A percentile compares a stretch with the other conserved stretches of the same genome.
phyloP scores from a whole-genome alignment of 768 basidiomycete species.

The Naematelia aurantialba region DNA sequence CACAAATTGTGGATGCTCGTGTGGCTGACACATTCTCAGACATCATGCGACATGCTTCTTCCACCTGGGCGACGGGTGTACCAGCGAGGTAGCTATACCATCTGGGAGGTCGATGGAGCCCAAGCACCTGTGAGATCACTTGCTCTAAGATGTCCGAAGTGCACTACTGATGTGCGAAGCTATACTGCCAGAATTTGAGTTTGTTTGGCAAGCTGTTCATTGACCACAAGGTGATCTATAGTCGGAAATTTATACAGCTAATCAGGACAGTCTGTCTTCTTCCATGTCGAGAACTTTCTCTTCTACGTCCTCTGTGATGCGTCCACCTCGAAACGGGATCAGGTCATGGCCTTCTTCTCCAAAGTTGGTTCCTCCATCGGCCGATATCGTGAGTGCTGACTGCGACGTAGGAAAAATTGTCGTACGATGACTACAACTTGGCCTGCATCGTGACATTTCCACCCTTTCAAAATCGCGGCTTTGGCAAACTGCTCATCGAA shows the following conservation, averaged over 20 bases:
- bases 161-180: constrained; percentile 54
- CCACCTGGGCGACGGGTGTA: constrained; percentile 91
- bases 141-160: not conserved
- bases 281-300: constrained; percentile 56
- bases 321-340: constrained; percentile 67
- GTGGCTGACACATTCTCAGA: constrained; percentile 2
- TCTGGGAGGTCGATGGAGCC: constrained; percentile 94
- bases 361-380: constrained; percentile 55
- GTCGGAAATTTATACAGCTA: not conserved
- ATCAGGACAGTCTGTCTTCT: constrained; percentile 41
- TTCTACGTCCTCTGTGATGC: constrained; percentile 90
- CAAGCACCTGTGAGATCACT: constrained; percentile 64
- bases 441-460: constrained; percentile 95
- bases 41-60: constrained; percentile 14
- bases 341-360: constrained; percentile 73
- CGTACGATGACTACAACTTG: constrained; percentile 95
- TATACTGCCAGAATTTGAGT: constrained; percentile 93
- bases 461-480: constrained; percentile 82
- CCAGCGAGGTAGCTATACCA: constrained; percentile 77
- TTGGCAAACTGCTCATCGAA: constrained; percentile 94
- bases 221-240: constrained; percentile 77
- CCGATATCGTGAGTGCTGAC: not conserved
- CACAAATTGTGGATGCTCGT: not conserved
- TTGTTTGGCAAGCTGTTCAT: constrained; percentile 98
- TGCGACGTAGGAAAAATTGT: constrained; percentile 71